phyloP scores from a whole-genome alignment of 148 eudicot genomes.

The Dysphania ambrosioides region DNA sequence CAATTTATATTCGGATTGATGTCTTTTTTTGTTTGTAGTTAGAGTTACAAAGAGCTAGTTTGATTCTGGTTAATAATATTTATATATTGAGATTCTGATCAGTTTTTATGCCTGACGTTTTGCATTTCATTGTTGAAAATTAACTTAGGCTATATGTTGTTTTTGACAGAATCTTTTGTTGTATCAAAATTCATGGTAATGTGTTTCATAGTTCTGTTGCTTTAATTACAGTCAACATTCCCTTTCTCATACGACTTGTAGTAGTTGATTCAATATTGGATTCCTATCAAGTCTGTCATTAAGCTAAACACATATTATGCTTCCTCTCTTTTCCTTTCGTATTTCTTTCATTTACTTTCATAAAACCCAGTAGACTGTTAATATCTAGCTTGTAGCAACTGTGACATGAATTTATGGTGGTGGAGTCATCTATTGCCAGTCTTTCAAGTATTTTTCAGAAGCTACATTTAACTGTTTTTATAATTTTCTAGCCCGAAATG shows the following conservation, averaged over 20 bases:
- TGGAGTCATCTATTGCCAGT: neutral
- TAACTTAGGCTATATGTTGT: neutral
- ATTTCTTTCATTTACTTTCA: neutral
- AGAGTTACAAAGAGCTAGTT: neutral
- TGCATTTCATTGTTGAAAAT: neutral
- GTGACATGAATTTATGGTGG: too few relatives aligned
- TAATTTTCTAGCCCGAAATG: neutral
- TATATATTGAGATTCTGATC: neutral
- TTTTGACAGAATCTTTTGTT: neutral
- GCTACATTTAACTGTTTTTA: neutral
- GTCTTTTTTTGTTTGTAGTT: neutral
- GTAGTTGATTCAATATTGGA: neutral
- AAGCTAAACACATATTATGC: too few relatives aligned
- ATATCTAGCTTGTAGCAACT: too few relatives aligned
- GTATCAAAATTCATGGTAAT: neutral
- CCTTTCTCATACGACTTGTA: too few relatives aligned
- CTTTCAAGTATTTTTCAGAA: neutral
- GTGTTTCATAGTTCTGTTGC: neutral
- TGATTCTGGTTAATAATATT: constrained; percentile 2
- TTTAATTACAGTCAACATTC: neutral
- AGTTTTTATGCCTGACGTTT: neutral
- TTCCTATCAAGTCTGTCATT: neutral
- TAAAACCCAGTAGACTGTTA: too few relatives aligned
- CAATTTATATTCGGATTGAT: neutral
- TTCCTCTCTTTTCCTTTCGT: neutral